Conservation (phyloP, 805 yeast genomes). For the Metschnikowia anglica region DNA sequence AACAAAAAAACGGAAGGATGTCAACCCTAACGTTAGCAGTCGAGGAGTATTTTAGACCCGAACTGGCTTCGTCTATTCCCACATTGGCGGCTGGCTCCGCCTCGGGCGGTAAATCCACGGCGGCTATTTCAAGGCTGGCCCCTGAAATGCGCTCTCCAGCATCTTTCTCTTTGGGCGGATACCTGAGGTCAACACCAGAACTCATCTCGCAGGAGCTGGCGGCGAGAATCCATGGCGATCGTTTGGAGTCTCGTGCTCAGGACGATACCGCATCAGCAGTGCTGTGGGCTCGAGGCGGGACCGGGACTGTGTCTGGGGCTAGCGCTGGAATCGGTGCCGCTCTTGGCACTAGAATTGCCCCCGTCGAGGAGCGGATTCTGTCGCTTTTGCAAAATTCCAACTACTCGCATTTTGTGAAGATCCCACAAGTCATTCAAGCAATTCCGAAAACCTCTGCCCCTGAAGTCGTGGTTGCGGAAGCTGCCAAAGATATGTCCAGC, state of each 20-base stretch:
- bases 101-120: background rate
- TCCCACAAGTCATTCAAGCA: conserved; percentile 4
- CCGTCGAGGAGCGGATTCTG: too few relatives aligned
- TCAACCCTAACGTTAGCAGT: conserved; percentile 21
- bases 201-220: conserved; percentile 1
- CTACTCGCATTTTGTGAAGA: conserved; percentile 1
- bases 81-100: conserved; percentile 11
- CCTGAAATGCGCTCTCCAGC: conserved; percentile 2
- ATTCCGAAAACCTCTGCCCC: background rate
- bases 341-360: background rate
- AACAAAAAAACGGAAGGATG: conserved; percentile 8
- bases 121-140: conserved; percentile 7
- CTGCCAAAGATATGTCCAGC: background rate
- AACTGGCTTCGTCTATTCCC: conserved; percentile 5
- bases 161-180: background rate
- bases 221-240: background rate
- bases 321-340: too few relatives aligned
- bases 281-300: conserved; percentile 11
- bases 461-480: too few relatives aligned
- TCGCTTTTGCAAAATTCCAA: background rate
- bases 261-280: conserved; percentile 9
- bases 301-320: background rate
- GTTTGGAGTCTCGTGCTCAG: conserved; percentile 1
- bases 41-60: conserved; percentile 16
- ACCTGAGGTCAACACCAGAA: conserved; percentile 9